Percentiles rank a stretch among this genome's conserved stretches.
phyloP scores from a whole-genome alignment of 2,329 filamentous ascomycete genomes.

The Pyricularia sp. region DNA sequence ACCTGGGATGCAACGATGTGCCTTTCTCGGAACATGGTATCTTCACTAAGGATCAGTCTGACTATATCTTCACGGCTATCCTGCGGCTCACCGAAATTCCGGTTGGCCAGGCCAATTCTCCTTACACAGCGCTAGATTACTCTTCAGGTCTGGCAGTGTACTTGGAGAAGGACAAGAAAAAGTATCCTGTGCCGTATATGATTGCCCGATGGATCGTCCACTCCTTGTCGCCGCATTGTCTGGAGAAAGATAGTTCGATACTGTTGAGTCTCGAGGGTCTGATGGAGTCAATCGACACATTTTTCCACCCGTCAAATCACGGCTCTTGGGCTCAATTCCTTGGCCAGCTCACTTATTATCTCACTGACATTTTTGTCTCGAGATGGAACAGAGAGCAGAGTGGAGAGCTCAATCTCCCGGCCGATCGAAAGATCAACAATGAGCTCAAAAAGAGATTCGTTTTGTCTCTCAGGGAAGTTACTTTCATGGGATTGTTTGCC shows the following conservation, averaged over 20 bases:
- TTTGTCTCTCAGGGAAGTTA: constrained; percentile 74
- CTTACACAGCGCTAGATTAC: constrained; percentile 77
- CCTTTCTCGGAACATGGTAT: constrained; percentile 79
- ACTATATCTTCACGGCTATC: constrained; percentile 84
- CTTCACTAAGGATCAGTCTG: constrained; percentile 83
- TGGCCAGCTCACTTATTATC: constrained; percentile 79
- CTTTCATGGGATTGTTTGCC: constrained; percentile 96
- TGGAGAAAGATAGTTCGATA: constrained; percentile 60
- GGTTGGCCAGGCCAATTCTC: constrained; percentile 87
- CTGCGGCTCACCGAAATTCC: constrained; percentile 86
- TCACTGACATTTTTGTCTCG: constrained; percentile 93
- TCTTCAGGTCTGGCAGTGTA: constrained; percentile 72
- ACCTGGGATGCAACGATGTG: constrained; percentile 59
- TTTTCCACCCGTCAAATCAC: constrained; percentile 96
- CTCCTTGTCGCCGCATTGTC: constrained; percentile 75
- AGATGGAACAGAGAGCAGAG: constrained; percentile 93
- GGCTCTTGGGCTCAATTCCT: constrained; percentile 83
- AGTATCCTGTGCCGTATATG: constrained; percentile 82
- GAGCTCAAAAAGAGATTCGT: constrained; percentile 85
- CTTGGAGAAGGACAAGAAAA: constrained; percentile 84
- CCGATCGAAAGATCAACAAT: constrained; percentile 64
- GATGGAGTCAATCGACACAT: constrained; percentile 91
- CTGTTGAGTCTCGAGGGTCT: constrained; percentile 78
- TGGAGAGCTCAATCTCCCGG: constrained; percentile 77
- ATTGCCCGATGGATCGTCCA: constrained; percentile 88